These are phyloP conservation scores for Penicillium sp. DNA, from an alignment of 2,329 filamentous ascomycete genomes.

Conservation along the genomic window DNA sequence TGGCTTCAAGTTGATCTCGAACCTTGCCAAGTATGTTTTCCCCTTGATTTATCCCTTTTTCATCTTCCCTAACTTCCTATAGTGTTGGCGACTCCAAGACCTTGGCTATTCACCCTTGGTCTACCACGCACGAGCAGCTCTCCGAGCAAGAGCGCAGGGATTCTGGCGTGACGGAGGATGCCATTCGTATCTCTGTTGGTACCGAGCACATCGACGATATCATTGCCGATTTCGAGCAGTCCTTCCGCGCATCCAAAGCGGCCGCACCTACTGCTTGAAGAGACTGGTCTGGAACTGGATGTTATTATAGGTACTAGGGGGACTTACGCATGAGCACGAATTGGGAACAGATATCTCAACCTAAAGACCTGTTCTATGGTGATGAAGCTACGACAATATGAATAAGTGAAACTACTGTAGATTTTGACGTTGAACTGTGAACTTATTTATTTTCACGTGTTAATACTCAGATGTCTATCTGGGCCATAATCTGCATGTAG, in stretches of 20 bases:
- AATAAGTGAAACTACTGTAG: neutral
- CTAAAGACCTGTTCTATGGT: neutral
- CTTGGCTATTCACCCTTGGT: slow-evolving; percentile 90
- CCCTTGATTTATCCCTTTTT: slow-evolving; percentile 49
- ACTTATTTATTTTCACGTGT: neutral
- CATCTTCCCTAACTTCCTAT: slow-evolving; percentile 11
- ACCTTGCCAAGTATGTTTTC: slow-evolving; percentile 69
- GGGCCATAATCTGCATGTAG: neutral
- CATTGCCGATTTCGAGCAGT: slow-evolving; percentile 90
- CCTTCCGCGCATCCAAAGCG: slow-evolving; percentile 57
- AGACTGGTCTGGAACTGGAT: neutral
- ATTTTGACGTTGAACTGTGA: neutral
- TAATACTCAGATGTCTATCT: neutral
- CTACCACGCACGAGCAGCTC: slow-evolving; percentile 90
- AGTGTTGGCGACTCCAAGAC: slow-evolving; percentile 90
- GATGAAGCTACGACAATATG: neutral
- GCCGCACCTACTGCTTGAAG: slow-evolving; percentile 32
- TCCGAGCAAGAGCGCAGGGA: slow-evolving; percentile 70
- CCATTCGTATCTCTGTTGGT: slow-evolving; percentile 91
- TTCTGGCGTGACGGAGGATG: slow-evolving; percentile 80
- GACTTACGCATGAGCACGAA: neutral
- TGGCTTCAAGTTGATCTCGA: slow-evolving; percentile 89
- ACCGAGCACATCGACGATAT: slow-evolving; percentile 98
- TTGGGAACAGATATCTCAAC: neutral
- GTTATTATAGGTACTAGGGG: neutral